These are phyloP conservation scores for Calonectria multiphialidica DNA, from an alignment of 2,329 filamentous ascomycete species.

Conservation along the genomic window DNA sequence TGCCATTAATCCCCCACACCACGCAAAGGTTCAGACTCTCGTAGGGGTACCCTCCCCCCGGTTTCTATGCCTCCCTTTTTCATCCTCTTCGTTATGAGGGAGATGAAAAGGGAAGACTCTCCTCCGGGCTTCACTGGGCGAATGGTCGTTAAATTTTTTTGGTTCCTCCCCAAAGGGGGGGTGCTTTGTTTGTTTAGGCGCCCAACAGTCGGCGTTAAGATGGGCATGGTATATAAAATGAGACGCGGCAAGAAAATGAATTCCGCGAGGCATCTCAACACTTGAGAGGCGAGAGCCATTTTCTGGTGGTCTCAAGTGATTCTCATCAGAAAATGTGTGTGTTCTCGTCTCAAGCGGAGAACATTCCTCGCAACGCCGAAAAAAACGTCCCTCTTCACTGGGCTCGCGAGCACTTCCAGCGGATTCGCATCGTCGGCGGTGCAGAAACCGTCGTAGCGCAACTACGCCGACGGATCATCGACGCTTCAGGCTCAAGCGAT, in stretches of 20 bases:
- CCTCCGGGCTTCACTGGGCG: constrained; percentile 30
- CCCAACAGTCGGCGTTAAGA: constrained; percentile 46
- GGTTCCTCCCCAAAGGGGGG: too few species aligned
- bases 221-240: constrained; percentile 32
- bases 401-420: constrained; percentile 35
- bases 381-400: constrained; percentile 28
- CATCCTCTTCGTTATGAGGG: not conserved
- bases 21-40: constrained; percentile 44
- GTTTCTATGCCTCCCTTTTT: not conserved
- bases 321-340: not conserved
- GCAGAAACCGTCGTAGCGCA: constrained; percentile 24
- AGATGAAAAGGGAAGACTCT: not conserved
- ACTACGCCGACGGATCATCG: constrained; percentile 29
- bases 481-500: constrained; percentile 36
- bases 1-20: constrained; percentile 42
- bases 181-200: constrained; percentile 1
- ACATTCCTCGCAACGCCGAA: constrained; percentile 16
- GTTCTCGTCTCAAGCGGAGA: constrained; percentile 9
- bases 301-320: not conserved
- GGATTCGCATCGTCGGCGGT: constrained; percentile 31
- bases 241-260: not conserved
- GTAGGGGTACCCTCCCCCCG: constrained; percentile 38
- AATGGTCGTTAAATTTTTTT: not conserved
- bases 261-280: constrained; percentile 17
- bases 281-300: not conserved